Conservation (phyloP, 768 basidiomycete species). For the Psilocybe subaeruginosa region DNA sequence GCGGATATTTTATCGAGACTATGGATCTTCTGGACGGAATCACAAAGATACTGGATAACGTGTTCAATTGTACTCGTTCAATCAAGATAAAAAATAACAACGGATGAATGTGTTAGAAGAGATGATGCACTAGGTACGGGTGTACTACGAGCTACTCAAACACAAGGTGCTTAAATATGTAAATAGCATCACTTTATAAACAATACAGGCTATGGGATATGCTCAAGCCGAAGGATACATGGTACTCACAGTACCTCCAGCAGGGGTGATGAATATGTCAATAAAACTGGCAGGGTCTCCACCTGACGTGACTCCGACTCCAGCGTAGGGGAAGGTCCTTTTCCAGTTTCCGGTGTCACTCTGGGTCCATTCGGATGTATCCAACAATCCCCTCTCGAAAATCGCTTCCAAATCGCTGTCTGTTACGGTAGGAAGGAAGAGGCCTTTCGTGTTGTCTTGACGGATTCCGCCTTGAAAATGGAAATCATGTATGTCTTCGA, state of each 20-base stretch:
- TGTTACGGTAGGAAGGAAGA: background rate
- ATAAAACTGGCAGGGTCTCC: background rate
- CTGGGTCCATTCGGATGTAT: background rate
- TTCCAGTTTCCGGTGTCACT: background rate
- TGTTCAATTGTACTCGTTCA: too few relatives aligned
- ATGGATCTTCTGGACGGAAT: too few relatives aligned
- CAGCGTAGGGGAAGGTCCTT: background rate
- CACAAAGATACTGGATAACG: too few relatives aligned
- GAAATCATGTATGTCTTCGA: background rate
- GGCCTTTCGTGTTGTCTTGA: constrained; percentile 2
- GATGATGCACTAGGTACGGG: too few relatives aligned
- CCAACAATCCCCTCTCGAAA: constrained; percentile 4
- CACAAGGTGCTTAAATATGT: too few relatives aligned
- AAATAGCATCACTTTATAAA: too few relatives aligned
- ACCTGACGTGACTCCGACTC: background rate
- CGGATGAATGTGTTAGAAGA: too few relatives aligned
- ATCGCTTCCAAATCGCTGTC: constrained; percentile 1
- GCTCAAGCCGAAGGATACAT: constrained; percentile 17
- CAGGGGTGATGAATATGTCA: background rate
- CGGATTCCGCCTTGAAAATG: constrained; percentile 1
- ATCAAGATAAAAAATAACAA: too few relatives aligned
- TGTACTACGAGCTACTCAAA: too few relatives aligned
- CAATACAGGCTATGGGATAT: too few relatives aligned
- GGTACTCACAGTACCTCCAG: constrained; percentile 1
- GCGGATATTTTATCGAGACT: too few relatives aligned